A percentile compares a stretch with the other conserved stretches of the same genome.
Conservation (phyloP, 1,284 basidiomycete species). For the Erythrobasidium hasegawianum region DNA sequence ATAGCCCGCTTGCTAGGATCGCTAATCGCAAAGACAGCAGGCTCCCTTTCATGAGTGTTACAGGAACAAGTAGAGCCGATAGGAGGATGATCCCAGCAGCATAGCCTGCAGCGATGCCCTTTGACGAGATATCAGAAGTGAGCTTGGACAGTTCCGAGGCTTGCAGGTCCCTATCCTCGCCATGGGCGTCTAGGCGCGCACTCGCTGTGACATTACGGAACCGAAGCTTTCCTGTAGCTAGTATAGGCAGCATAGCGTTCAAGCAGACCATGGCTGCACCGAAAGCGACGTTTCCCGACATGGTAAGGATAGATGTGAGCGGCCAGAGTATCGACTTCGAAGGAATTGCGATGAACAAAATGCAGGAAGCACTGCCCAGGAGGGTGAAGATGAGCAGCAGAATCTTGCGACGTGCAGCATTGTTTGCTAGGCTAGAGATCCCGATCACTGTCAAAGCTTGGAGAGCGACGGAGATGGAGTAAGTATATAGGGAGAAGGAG, state of each 20-base stretch:
- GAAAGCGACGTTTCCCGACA: conserved; percentile 74
- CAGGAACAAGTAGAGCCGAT: conserved; percentile 66
- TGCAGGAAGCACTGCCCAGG: conserved; percentile 63
- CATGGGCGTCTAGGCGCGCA: no score
- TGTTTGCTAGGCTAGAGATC: conserved; percentile 80
- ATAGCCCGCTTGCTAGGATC: conserved; percentile 32
- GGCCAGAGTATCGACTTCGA: conserved; percentile 66
- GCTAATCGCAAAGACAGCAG: conserved; percentile 37
- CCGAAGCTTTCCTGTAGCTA: conserved; percentile 53
- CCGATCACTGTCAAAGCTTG: conserved; percentile 87
- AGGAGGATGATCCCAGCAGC: conserved; percentile 65
- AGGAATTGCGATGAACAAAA: conserved; percentile 67
- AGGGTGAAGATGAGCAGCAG: conserved; percentile 70
- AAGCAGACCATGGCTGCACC: conserved; percentile 79
- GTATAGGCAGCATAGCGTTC: conserved; percentile 77
- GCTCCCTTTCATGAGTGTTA: conserved; percentile 54
- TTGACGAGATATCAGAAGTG: conserved; percentile 72
- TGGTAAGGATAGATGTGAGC: conserved; percentile 61
- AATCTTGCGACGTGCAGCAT: conserved; percentile 73
- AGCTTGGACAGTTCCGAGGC: background rate
- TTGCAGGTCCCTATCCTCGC: no score
- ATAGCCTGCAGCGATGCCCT: conserved; percentile 79
- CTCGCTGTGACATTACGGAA: no score
- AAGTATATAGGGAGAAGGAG: conserved; percentile 47
- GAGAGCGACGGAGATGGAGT: conserved; percentile 74